Conservation (phyloP, 352 stramenopile species). For the Pythium vanterpoolii region DNA sequence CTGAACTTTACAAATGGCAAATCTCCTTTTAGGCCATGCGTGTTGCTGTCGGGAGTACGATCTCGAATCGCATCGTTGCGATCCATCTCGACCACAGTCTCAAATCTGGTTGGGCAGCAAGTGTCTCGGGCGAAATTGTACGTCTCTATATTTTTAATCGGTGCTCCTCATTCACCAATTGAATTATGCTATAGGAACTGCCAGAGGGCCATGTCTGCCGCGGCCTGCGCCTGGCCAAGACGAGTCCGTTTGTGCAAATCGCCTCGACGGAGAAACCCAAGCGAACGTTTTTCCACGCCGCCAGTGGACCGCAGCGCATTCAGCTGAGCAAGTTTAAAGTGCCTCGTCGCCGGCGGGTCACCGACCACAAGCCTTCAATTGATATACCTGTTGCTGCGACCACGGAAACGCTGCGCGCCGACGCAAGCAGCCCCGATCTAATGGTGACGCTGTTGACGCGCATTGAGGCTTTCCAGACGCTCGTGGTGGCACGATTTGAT, state of each 20-base stretch:
- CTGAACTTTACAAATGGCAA: neutral
- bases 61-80: conserved; percentile 34
- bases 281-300: conserved; percentile 44
- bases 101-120: conserved; percentile 28
- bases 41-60: conserved; percentile 38
- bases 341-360: conserved; percentile 21
- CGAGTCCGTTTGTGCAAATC: conserved; percentile 50
- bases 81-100: conserved; percentile 32
- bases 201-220: conserved; percentile 39
- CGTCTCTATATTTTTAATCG: neutral
- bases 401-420: neutral
- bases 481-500: conserved; percentile 56
- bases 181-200: conserved; percentile 31
- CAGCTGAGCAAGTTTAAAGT: conserved; percentile 53
- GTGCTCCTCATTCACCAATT: neutral
- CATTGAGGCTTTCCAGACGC: conserved; percentile 38
- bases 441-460: conserved; percentile 26
- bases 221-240: conserved; percentile 35
- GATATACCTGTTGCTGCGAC: neutral
- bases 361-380: neutral
- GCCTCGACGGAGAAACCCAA: conserved; percentile 49
- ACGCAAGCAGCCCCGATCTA: neutral
- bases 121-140: conserved; percentile 44
- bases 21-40: conserved; percentile 27
- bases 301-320: conserved; percentile 32